Base-by-base conservation (phyloP, 2,329 filamentous ascomycete species). In the Pseudocercospora ulei region DNA sequence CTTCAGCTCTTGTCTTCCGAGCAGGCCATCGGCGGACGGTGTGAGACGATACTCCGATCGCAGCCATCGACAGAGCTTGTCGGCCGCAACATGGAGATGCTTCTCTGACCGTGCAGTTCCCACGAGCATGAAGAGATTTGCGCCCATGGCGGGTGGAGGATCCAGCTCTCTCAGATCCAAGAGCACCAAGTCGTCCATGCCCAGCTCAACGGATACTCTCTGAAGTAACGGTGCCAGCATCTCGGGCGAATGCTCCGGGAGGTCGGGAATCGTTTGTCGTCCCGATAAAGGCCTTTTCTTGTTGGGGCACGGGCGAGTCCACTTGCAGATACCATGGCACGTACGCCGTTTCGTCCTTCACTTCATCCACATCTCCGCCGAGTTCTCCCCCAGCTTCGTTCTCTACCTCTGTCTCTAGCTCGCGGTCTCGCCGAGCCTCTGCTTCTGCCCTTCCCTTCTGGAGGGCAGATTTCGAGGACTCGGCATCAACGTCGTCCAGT, bases 71-170 rank as follows among this genome's bases (percentile, higher is more conserved):
- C 87, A 84, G 16, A 94, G 73, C n/a, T 85, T 76, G 56, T 93
- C 86, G 0, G 87, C 85, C 1, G 84, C 84, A 13, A 94, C 80
- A 56, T 94, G 88, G 22, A 98, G 68, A 65, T 98, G 90, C 36
- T 88, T 86, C 61, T 95, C 84, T 54, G 84, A 92, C 42, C 90
- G 80, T 8, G 88, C 84, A 5, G 86, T 94, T 25, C 82, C 86
- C 48, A 98, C 76, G 18, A 98, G 65, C 90, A 96, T 96, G 38
- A 98, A 72, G 17, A 95, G 71, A 53, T 88, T 87, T 1, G 83
- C 76, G 1, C 90, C 90, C 1, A 98, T 71, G 0, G 87, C 87
- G 0, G 88, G 79, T 0, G 87, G 82, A 1, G 87, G 86, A 52
- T 95, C 82, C 34, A 96, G 70, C 23, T 75, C 66, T 40, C 90